Evolutionary conservation across 176 grass and related monocot genomes (phyloP), one percentile per base, ranked within the genome.

Genomic region (Hordeum vulgare): DNA sequence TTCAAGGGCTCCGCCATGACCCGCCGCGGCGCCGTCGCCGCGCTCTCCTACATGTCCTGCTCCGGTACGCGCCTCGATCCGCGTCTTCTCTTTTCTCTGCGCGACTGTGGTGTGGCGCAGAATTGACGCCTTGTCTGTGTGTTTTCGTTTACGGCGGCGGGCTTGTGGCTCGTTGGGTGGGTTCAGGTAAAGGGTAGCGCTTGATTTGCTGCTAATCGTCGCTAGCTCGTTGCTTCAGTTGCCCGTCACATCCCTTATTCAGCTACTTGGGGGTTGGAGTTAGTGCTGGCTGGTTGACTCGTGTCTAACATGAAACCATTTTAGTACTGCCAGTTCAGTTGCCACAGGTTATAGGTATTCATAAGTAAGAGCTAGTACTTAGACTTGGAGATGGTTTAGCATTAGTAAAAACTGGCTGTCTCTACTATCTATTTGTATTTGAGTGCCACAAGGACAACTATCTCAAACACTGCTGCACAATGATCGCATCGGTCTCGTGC

Each of bases 1-100:
- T 89, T 92, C 75, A 95, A 96, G 86, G 93, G 96, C 0, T 96
- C 93, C 67, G 89, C 87, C 85, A 96, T 99, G 96, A 94, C 89
- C 72, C 84, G 61, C 34, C 93, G 91, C 54, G 91, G 91, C 61
- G 91, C 83, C 36, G 87, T 86, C 62, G 96, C 96, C 37, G 96
- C 96, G 44, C 83, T 99, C 77, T 99, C 93, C 76, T 99, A 96
- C 96, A 96, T 99, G 96, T 25, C 77, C 15, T 99, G 96, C 89
- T 90, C 96, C 9, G 96, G 96, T 99, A 79, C 77, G 78, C 44
- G 3, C 26, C 6, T 58, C 75, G 69, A 74, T 90, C 81, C 80
- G 44, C 27, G 17, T 47, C 53, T 34, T 45, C 56, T 28, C 7
- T 71, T 36, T 36, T 51, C 15, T 8, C 3, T 27, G 25, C 9